These are phyloP conservation scores for Irpex sp. DNA, from an alignment of 1,284 basidiomycete genomes.

Conservation along the genomic window DNA sequence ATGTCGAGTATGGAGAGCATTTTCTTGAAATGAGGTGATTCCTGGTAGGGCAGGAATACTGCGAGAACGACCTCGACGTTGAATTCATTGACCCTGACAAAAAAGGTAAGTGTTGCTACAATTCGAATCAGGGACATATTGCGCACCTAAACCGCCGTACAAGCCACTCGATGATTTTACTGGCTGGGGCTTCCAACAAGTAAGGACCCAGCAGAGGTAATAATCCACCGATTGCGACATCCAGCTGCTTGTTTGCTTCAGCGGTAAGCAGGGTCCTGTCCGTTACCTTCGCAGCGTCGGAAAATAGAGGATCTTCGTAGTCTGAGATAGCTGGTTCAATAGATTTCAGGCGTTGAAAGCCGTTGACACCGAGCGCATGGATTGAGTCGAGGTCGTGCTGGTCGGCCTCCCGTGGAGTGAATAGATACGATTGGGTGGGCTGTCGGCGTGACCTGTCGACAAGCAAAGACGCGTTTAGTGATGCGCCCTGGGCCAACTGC, in stretches of 20 bases:
- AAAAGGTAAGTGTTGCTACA: not conserved
- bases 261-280: constrained; percentile 82
- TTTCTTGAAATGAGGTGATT: constrained; percentile 92
- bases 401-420: constrained; percentile 77
- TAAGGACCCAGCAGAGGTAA: constrained; percentile 75
- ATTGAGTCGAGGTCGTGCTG: constrained; percentile 86
- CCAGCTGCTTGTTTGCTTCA: constrained; percentile 62
- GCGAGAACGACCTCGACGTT: constrained; percentile 80
- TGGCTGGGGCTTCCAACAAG: constrained; percentile 79
- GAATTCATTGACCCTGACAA: constrained; percentile 84
- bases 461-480: constrained; percentile 76
- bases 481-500: constrained; percentile 81
- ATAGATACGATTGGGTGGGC: constrained; percentile 77
- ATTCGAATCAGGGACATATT: not conserved
- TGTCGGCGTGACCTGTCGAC: constrained; percentile 65
- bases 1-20: constrained; percentile 87
- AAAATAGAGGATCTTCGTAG: constrained; percentile 81
- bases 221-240: constrained; percentile 60
- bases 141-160: constrained; percentile 87
- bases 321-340: constrained; percentile 61
- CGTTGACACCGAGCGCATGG: constrained; percentile 79
- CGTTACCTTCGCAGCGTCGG: constrained; percentile 68
- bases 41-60: constrained; percentile 92
- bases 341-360: constrained; percentile 72
- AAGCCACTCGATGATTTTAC: constrained; percentile 95